Conservation (phyloP, 805 yeast genomes). For the Wickerhamomyces silvicola region DNA sequence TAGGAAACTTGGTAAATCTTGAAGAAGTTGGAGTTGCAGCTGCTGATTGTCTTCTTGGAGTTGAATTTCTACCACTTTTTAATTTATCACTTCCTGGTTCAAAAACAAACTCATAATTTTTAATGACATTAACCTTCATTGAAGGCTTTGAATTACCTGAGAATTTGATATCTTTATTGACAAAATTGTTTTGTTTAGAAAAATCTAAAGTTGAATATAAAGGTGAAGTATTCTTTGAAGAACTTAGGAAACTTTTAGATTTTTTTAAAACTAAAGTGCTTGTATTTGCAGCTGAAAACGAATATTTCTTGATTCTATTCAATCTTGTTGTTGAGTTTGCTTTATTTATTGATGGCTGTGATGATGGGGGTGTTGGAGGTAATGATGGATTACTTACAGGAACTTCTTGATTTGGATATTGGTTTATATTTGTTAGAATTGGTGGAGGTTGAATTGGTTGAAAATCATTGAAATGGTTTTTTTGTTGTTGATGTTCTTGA, state of each 20-base stretch:
- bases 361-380: constrained; percentile 11
- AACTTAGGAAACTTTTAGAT: constrained; percentile 18
- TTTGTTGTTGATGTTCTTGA: constrained; percentile 7
- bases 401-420: constrained; percentile 3
- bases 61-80: constrained; percentile 6
- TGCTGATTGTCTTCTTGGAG: constrained; percentile 14
- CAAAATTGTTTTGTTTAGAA: constrained; percentile 9
- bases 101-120: constrained; percentile 21
- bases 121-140: constrained; percentile 9
- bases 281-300: constrained; percentile 8
- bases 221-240: constrained; percentile 6
- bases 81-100: constrained; percentile 11
- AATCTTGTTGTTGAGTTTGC: constrained; percentile 19
- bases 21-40: constrained; percentile 13
- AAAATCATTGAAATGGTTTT: too few species aligned
- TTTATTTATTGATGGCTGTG: constrained; percentile 9
- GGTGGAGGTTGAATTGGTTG: too few species aligned
- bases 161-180: neutral
- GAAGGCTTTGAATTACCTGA: constrained; percentile 1
- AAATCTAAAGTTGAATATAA: constrained; percentile 21
- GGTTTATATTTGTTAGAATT: constrained; percentile 1
- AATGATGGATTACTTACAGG: neutral
- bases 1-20: constrained; percentile 13
- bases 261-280: constrained; percentile 12
- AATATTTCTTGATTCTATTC: constrained; percentile 16